phyloP scores from a whole-genome alignment of 139 green algal species.

The Coccomyxa sp. region DNA sequence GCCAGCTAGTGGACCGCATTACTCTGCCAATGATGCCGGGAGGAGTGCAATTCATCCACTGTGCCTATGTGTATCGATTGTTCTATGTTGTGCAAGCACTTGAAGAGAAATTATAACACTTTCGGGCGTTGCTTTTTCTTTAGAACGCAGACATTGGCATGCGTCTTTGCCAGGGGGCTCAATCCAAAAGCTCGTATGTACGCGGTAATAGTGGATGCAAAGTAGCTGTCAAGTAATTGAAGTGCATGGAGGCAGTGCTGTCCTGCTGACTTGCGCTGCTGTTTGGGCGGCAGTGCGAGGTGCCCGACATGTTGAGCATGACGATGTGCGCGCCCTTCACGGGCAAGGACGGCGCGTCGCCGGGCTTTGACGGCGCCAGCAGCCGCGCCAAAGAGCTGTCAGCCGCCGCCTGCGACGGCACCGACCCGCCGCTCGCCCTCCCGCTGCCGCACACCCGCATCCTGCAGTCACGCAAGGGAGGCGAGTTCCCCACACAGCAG shows the following conservation, averaged over 20 bases:
- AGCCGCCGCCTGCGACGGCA: conserved; percentile 37
- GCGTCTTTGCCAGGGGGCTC: too few relatives aligned
- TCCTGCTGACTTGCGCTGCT: background rate
- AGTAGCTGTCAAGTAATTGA: too few relatives aligned
- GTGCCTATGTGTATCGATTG: too few relatives aligned
- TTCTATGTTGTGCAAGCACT: too few relatives aligned
- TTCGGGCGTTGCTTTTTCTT: too few relatives aligned
- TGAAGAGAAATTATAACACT: too few relatives aligned
- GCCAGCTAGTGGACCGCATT: background rate
- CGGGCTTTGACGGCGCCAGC: conserved; percentile 19
- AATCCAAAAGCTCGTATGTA: too few relatives aligned
- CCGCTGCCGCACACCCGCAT: conserved; percentile 55
- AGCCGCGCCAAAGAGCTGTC: conserved; percentile 33
- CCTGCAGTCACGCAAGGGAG: conserved; percentile 6
- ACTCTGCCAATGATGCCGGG: too few relatives aligned
- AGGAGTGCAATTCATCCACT: too few relatives aligned
- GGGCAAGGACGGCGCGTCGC: conserved; percentile 8
- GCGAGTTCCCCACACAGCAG: background rate
- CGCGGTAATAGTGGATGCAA: too few relatives aligned
- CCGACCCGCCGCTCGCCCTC: conserved; percentile 47
- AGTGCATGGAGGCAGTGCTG: too few relatives aligned
- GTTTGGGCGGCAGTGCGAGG: background rate
- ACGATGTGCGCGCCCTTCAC: conserved; percentile 11
- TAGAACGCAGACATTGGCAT: too few relatives aligned
- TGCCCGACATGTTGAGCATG: conserved; percentile 19